phyloP scores from a whole-genome alignment of 2,329 filamentous ascomycete species.

The Pyrenophora graminea region DNA sequence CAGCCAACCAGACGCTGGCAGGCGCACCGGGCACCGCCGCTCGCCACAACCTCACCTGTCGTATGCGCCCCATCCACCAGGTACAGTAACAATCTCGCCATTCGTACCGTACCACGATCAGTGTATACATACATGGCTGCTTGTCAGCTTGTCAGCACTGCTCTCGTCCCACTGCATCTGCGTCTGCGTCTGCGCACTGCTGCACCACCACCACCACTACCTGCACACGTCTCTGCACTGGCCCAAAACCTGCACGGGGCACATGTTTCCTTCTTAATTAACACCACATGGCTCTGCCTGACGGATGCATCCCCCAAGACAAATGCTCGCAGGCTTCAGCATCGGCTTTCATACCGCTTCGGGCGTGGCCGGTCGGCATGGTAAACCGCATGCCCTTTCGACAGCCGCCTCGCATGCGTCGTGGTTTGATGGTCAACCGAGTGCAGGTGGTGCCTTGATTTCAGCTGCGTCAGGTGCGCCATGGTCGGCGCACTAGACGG shows the following conservation, averaged over 20 bases:
- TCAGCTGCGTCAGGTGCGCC: slow-evolving; percentile 16
- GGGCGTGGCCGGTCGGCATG: slow-evolving; percentile 2
- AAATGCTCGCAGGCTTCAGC: not conserved
- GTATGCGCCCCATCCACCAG: no score
- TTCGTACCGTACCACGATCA: no score
- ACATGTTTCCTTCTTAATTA: slow-evolving; percentile 7
- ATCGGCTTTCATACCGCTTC: slow-evolving; percentile 14
- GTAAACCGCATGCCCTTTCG: slow-evolving; percentile 12
- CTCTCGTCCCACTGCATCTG: no score
- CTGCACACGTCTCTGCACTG: not conserved
- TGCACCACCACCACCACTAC: no score
- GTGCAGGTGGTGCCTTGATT: no score
- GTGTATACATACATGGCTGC: no score
- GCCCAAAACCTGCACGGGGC: not conserved
- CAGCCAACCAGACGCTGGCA: slow-evolving; percentile 1
- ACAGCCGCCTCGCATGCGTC: slow-evolving; percentile 5
- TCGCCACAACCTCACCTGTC: not conserved
- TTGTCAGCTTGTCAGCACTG: no score
- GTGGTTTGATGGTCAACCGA: not conserved
- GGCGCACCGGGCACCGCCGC: slow-evolving; percentile 2
- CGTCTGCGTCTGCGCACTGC: no score
- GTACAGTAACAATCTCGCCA: no score
- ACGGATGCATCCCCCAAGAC: not conserved
- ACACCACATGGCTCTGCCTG: not conserved
- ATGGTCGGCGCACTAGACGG: slow-evolving; percentile 12